phyloP scores from a whole-genome alignment of 2,329 filamentous ascomycete genomes.

The Hymenoscyphus albidus region DNA sequence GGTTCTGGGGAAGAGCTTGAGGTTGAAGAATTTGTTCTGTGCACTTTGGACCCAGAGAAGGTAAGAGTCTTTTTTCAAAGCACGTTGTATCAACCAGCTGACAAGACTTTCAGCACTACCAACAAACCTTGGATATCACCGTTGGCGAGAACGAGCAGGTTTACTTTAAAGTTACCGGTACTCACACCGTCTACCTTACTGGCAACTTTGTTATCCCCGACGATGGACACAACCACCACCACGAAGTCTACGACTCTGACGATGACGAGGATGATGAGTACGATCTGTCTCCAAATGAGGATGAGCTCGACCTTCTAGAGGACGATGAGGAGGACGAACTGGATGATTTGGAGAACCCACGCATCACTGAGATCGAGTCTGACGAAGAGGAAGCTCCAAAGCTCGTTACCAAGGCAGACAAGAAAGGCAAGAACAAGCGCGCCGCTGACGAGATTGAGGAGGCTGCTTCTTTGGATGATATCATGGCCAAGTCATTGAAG shows the following conservation, averaged over 20 bases:
- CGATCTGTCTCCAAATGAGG: slow-evolving; percentile 73
- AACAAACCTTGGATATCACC: slow-evolving; percentile 92
- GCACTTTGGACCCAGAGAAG: slow-evolving; percentile 89
- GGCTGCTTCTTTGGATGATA: slow-evolving; percentile 68
- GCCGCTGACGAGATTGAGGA: slow-evolving; percentile 67
- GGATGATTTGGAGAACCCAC: slow-evolving; percentile 72
- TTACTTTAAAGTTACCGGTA: slow-evolving; percentile 88
- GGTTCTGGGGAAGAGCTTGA: slow-evolving; percentile 62
- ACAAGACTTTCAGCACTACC: slow-evolving; percentile 66
- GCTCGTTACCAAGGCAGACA: slow-evolving; percentile 45
- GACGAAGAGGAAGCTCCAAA: slow-evolving; percentile 72
- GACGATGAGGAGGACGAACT: slow-evolving; percentile 72
- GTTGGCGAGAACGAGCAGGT: slow-evolving; percentile 84
- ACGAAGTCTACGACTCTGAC: slow-evolving; percentile 59
- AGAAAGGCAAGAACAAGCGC: slow-evolving; percentile 91
- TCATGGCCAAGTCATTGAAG: slow-evolving; percentile 72
- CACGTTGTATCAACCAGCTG: slow-evolving; percentile 4
- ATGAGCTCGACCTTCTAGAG: slow-evolving; percentile 51
- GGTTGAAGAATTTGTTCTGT: slow-evolving; percentile 87
- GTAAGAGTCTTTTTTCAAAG: slow-evolving; percentile 49
- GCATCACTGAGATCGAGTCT: slow-evolving; percentile 77
- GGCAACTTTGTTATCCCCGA: slow-evolving; percentile 88
- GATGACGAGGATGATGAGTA: slow-evolving; percentile 75
- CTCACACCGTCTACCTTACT: slow-evolving; percentile 86
- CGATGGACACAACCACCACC: slow-evolving; percentile 50